phyloP scores from a whole-genome alignment of 2,329 filamentous ascomycete species.

The Piedraia hortae region DNA sequence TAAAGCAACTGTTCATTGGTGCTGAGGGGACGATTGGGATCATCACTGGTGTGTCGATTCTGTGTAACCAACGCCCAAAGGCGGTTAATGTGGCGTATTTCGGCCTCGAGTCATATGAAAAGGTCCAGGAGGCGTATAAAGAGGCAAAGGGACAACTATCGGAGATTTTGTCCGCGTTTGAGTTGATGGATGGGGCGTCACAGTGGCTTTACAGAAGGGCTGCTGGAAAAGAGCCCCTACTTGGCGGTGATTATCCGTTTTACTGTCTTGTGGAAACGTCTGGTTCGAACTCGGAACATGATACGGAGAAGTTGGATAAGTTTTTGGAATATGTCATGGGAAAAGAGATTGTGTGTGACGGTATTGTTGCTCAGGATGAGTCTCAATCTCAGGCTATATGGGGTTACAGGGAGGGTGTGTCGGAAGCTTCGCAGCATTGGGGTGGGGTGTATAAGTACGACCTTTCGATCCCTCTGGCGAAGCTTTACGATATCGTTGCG shows the following conservation, averaged over 20 bases:
- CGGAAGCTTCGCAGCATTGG: conserved; percentile 66
- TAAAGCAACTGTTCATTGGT: conserved; percentile 92
- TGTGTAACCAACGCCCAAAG: conserved; percentile 64
- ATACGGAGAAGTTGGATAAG: conserved; percentile 61
- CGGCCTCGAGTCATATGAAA: conserved; percentile 67
- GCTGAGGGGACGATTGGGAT: conserved; percentile 86
- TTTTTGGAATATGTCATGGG: conserved; percentile 86
- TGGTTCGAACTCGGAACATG: conserved; percentile 80
- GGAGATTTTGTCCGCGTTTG: conserved; percentile 90
- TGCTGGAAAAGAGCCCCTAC: conserved; percentile 48
- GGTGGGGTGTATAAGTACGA: conserved; percentile 98
- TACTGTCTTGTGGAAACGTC: conserved; percentile 94
- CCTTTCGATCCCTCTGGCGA: conserved; percentile 65
- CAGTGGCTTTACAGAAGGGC: conserved; percentile 52
- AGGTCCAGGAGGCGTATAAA: conserved; percentile 61
- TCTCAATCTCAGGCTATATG: conserved; percentile 68
- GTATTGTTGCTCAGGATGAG: conserved; percentile 77
- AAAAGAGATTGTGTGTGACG: conserved; percentile 62
- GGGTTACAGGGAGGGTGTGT: conserved; percentile 80
- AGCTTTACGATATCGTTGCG: conserved; percentile 73
- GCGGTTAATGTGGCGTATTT: conserved; percentile 92
- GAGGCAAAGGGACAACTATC: conserved; percentile 75
- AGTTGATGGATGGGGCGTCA: conserved; percentile 74
- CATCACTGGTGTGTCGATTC: conserved; percentile 68
- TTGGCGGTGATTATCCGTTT: conserved; percentile 68